A percentile compares a stretch with the other conserved stretches of the same genome.
These are phyloP conservation scores for Hanseniaspora lindneri DNA, from an alignment of 805 yeast genomes.

Conservation along the genomic window DNA sequence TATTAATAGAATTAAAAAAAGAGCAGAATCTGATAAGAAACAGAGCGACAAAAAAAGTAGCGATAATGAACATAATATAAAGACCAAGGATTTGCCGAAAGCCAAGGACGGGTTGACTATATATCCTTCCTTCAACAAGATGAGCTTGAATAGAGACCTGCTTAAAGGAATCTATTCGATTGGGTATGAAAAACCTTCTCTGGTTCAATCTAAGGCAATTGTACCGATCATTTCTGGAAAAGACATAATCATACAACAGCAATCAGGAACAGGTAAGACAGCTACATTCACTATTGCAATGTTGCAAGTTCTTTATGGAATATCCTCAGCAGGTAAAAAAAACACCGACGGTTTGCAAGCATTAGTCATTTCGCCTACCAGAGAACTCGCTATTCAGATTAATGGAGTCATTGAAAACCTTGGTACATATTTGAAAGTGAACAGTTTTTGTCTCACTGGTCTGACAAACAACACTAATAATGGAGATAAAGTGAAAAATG, in stretches of 20 bases:
- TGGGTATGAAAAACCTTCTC: constrained; percentile 93
- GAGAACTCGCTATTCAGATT: constrained; percentile 91
- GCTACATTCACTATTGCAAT: constrained; percentile 96
- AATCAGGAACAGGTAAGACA: constrained; percentile 97
- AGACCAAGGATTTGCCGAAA: constrained; percentile 37
- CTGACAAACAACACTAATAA: constrained; percentile 26
- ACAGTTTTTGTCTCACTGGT: constrained; percentile 87
- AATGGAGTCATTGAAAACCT: constrained; percentile 75
- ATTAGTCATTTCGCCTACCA: constrained; percentile 82
- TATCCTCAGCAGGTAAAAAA: constrained; percentile 35
- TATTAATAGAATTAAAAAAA: constrained; percentile 3
- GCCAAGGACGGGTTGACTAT: constrained; percentile 26
- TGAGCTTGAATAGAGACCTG: constrained; percentile 53
- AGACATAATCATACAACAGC: constrained; percentile 96
- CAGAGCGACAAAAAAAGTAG: not conserved
- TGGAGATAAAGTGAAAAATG: constrained; percentile 53
- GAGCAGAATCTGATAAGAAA: constrained; percentile 4
- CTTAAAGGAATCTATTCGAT: constrained; percentile 61
- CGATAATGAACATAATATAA: not conserved
- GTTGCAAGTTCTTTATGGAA: constrained; percentile 52
- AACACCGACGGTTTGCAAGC: constrained; percentile 72
- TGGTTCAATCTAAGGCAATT: constrained; percentile 94
- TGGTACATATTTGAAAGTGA: constrained; percentile 78
- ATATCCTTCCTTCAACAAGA: constrained; percentile 57
- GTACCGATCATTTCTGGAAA: constrained; percentile 85